These are phyloP conservation scores for Picea sitchensis DNA, from an alignment of 75 land plant genomes.

Conservation along the genomic window DNA sequence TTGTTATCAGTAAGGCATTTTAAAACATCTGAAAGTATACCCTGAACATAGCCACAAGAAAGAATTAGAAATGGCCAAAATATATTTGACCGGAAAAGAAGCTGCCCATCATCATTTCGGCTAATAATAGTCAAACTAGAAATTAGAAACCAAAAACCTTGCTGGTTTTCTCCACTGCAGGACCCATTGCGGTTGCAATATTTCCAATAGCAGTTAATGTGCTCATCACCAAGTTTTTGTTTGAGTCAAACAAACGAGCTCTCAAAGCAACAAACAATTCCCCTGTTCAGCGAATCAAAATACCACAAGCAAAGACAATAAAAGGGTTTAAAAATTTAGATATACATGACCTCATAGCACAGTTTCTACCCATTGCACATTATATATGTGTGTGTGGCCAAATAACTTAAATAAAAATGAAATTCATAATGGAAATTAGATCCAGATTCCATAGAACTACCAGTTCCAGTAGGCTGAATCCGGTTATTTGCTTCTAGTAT, in stretches of 20 bases:
- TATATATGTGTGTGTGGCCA: background rate
- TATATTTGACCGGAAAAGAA: background rate
- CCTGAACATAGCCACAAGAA: conserved; percentile 21
- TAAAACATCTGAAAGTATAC: conserved; percentile 31
- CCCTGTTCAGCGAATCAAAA: conserved; percentile 15
- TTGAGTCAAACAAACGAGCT: conserved; percentile 37
- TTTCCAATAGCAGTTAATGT: conserved; percentile 36
- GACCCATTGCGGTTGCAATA: conserved; percentile 49
- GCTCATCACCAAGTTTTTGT: conserved; percentile 45
- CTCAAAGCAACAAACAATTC: conserved; percentile 33
- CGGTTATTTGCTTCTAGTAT: conserved; percentile 46
- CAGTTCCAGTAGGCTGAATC: conserved; percentile 48
- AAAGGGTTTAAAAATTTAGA: too few species aligned
- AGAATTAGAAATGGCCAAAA: background rate
- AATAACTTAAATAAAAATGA: background rate
- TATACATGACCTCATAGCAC: too few species aligned
- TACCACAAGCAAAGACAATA: background rate
- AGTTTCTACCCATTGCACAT: too few species aligned
- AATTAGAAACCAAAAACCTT: conserved; percentile 20
- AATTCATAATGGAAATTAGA: background rate
- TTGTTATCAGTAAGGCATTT: conserved; percentile 55
- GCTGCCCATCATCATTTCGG: background rate
- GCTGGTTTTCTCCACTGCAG: conserved; percentile 40
- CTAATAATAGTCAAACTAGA: background rate
- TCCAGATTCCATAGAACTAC: conserved; percentile 2